These are phyloP conservation scores for Pleomassaria siparia DNA, from an alignment of 2,329 filamentous ascomycete genomes.

Conservation along the genomic window DNA sequence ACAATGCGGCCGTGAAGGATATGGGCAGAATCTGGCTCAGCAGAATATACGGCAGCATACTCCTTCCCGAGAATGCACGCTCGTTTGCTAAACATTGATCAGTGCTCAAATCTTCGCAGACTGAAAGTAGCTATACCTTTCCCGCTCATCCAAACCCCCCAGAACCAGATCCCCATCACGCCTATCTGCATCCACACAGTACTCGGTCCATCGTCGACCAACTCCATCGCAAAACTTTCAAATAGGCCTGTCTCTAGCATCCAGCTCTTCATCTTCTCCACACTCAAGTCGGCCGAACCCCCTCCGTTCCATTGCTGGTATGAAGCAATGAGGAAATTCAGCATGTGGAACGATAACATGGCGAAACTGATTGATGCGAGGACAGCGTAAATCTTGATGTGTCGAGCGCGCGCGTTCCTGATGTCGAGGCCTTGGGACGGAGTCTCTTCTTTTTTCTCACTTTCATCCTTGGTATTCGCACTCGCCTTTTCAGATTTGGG, in stretches of 20 bases:
- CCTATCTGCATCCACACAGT: conserved; percentile 28
- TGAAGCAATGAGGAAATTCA: conserved; percentile 30
- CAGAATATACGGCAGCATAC: conserved; percentile 25
- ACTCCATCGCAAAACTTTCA: conserved; percentile 29
- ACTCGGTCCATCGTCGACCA: conserved; percentile 26
- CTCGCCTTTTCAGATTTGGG: conserved; percentile 8
- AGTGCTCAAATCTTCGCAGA: background rate
- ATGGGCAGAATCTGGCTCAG: conserved; percentile 34
- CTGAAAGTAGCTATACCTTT: conserved; percentile 21
- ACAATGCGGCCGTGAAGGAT: conserved; percentile 27
- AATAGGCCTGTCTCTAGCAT: conserved; percentile 33
- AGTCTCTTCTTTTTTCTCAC: background rate
- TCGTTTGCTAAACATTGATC: conserved; percentile 14
- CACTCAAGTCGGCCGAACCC: background rate
- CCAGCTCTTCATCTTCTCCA: conserved; percentile 21
- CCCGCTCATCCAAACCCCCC: conserved; percentile 30
- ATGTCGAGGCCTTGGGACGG: background rate
- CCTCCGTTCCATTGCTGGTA: conserved; percentile 23
- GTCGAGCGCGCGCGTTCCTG: conserved; percentile 18
- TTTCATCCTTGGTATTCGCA: conserved; percentile 12
- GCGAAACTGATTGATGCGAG: conserved; percentile 31
- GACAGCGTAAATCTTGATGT: conserved; percentile 22
- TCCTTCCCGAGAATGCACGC: conserved; percentile 9
- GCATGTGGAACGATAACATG: conserved; percentile 34
- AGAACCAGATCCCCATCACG: conserved; percentile 31